Conservation (phyloP, 192 early-diverging fungal species). For the Cetraspora pellucida region DNA sequence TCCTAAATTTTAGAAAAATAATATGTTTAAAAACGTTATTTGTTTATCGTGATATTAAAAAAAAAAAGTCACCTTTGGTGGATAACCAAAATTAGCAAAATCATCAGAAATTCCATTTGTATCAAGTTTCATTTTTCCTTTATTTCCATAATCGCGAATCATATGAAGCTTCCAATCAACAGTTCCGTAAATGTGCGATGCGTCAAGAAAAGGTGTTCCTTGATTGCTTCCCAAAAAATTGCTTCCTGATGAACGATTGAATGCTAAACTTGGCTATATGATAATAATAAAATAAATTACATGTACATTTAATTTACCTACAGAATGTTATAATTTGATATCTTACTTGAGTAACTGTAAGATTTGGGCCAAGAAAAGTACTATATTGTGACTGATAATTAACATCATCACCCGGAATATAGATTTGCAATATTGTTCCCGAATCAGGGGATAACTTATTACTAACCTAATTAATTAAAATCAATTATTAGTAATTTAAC, state of each 20-base stretch:
- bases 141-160: not conserved
- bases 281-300: not conserved
- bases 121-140: not conserved
- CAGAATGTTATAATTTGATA: not conserved
- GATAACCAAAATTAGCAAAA: not conserved
- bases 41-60: no score
- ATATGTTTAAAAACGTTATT: no score
- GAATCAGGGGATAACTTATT: no score
- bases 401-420: no score
- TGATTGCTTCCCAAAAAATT: not conserved
- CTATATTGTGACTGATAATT: no score
- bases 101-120: not conserved
- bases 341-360: not conserved
- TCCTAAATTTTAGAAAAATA: no score
- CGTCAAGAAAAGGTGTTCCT: not conserved
- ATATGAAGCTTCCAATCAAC: not conserved
- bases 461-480: no score
- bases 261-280: not conserved
- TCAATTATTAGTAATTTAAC: no score
- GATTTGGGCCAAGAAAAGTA: no score
- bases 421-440: no score
- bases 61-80: not conserved
- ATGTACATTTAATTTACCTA: not conserved
- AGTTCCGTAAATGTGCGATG: not conserved
- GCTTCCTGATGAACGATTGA: not conserved